A percentile compares a stretch with the other conserved stretches of the same genome.
These are phyloP conservation scores for Cyanodermella asteris DNA, from an alignment of 2,329 filamentous ascomycete genomes.

Conservation along the genomic window DNA sequence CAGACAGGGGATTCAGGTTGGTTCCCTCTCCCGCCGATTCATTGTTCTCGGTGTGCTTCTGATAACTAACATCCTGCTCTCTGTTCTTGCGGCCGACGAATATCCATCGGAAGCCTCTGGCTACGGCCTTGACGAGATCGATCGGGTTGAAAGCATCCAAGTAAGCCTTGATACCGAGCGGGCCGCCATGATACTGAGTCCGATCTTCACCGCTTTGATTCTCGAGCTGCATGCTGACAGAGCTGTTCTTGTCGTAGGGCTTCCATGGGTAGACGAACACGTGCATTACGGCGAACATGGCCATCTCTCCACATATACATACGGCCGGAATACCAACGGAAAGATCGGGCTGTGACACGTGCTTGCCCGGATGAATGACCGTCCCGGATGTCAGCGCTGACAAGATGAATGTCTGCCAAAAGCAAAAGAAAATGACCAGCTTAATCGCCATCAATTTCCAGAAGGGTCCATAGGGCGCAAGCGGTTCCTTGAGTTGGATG, in stretches of 20 bases:
- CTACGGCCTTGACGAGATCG: conserved; percentile 64
- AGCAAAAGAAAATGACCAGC: conserved; percentile 74
- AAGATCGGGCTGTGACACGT: conserved; percentile 50
- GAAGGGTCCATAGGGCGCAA: conserved; percentile 49
- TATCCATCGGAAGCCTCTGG: conserved; percentile 58
- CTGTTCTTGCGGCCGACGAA: conserved; percentile 44
- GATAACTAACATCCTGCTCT: conserved; percentile 7
- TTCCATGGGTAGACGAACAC: conserved; percentile 63
- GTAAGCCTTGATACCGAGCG: conserved; percentile 41
- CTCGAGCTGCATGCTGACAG: conserved; percentile 24
- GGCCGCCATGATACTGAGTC: conserved; percentile 40
- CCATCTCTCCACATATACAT: conserved; percentile 68
- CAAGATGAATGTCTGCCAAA: conserved; percentile 54
- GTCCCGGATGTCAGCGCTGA: conserved; percentile 39
- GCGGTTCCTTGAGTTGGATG: conserved; percentile 45
- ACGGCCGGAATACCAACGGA: conserved; percentile 61
- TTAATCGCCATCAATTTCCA: conserved; percentile 74
- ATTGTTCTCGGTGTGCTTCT: background rate
- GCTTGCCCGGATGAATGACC: conserved; percentile 37
- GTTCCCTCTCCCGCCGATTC: background rate
- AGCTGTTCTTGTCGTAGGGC: conserved; percentile 35
- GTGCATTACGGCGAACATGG: conserved; percentile 55
- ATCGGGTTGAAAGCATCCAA: conserved; percentile 55
- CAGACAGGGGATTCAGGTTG: background rate
- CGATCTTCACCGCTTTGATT: conserved; percentile 20